Base-by-base conservation (phyloP, 352 stramenopile species). In the Phytophthora pini region DNA sequence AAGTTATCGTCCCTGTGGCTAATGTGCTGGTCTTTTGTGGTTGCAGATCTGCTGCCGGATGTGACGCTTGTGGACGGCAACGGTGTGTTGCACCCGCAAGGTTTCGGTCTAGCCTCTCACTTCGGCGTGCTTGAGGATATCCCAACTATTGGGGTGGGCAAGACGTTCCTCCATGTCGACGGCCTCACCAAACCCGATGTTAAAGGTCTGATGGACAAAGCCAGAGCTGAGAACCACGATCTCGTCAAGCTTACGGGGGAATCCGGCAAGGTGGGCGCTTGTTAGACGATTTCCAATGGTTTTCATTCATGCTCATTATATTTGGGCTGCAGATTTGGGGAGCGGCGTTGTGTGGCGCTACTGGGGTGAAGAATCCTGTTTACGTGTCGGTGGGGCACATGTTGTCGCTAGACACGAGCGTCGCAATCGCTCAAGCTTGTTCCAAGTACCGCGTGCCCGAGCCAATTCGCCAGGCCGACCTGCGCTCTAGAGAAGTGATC, bases 31-130 rank as follows among this genome's bases (percentile, higher is more conserved):
- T 27, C 20, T 51, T 52, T 38, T 13, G 4, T 64, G 43, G 31
- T 3, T 34, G 31, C 54, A 89, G 85, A 91, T 38, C 56, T 88
- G 17, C 72, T 80, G 27, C 95, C 96, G 20, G 76, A 96, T 36
- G 80, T 98, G 27, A 92, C 93, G 31, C 73, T 99, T 13, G 95
- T 99, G 3, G 96, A 99, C 70, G 96, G 96, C 20, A 95, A 95
- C 41, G 87, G 87, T 24, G 56, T 93, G 15, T 70, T 95, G 51
- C 96, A 99, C 57, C 89, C 92, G 11, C 76, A 94, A 38, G 82
- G 88, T 40, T 98, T 98, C 58, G 95, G 96, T 5, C 78, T 98
- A 2, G 96, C 96, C 11, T 98, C 87, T 31, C 95, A 98, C 74
- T 87, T 99, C 34, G 95, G 95, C 15, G 92, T 98, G 22, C 74